phyloP scores from a whole-genome alignment of 495 filamentous ascomycete species.

The Penicillium coprophilum region DNA sequence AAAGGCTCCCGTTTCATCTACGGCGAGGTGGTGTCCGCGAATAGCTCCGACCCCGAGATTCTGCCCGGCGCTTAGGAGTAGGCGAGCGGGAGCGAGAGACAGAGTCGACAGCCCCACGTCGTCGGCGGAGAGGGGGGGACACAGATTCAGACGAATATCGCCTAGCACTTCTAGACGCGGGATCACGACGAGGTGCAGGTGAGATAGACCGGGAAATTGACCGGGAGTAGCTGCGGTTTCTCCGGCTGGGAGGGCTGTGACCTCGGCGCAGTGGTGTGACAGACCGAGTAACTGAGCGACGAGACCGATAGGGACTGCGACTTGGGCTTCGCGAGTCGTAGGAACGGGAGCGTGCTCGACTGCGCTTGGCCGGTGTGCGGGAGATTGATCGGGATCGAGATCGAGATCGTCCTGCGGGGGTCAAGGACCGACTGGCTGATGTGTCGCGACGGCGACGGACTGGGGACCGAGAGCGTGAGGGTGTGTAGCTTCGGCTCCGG shows the following conservation, averaged over 20 bases:
- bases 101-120: constrained; percentile 24
- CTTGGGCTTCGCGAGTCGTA: constrained; percentile 30
- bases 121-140: constrained; percentile 33
- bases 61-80: constrained; percentile 20
- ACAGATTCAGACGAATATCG: constrained; percentile 29
- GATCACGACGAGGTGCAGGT: constrained; percentile 27
- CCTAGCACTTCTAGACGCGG: constrained; percentile 12
- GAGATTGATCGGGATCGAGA: constrained; percentile 25
- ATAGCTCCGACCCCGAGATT: constrained; percentile 25
- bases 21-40: constrained; percentile 38
- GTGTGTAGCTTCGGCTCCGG: constrained; percentile 40
- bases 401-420: constrained; percentile 14
- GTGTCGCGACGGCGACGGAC: constrained; percentile 35
- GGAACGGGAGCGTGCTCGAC: constrained; percentile 24
- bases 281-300: constrained; percentile 37
- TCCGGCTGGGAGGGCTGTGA: constrained; percentile 10
- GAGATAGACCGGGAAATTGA: constrained; percentile 39
- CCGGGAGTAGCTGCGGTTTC: constrained; percentile 33
- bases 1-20: constrained; percentile 6
- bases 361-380: constrained; percentile 31
- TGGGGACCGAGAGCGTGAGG: constrained; percentile 37
- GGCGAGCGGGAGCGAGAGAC: constrained; percentile 33
- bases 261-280: constrained; percentile 36
- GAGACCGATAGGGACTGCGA: constrained; percentile 25
- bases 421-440: constrained; percentile 35